Conservation (phyloP, 1,139 yeast species). For the Petasospora rhodanensis region DNA sequence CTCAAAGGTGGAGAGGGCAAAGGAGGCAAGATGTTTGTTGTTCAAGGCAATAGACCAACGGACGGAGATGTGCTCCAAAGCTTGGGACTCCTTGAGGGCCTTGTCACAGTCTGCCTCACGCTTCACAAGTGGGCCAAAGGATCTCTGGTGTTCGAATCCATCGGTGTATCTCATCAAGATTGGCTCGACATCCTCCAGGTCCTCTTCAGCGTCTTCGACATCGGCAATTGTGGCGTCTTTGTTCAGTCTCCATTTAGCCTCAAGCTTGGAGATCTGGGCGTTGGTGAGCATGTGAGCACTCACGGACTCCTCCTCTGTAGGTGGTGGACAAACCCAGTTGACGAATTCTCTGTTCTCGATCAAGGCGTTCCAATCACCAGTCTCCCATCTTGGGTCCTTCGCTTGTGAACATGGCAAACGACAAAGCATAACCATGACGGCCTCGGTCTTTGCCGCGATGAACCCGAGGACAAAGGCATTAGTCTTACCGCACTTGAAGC, state of each 20-base stretch:
- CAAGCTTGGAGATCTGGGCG: slow-evolving; percentile 68
- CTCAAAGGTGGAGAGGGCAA: slow-evolving; percentile 64
- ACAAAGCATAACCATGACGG: slow-evolving; percentile 83
- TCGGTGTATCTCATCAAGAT: slow-evolving; percentile 74
- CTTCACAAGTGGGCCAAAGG: slow-evolving; percentile 80
- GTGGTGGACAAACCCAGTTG: slow-evolving; percentile 75
- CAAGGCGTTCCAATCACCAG: slow-evolving; percentile 82
- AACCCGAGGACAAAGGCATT: slow-evolving; percentile 83
- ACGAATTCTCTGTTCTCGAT: slow-evolving; percentile 76
- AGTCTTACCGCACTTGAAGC: slow-evolving; percentile 84
- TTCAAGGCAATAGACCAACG: slow-evolving; percentile 71
- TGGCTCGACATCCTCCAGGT: slow-evolving; percentile 57
- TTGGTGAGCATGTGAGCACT: slow-evolving; percentile 53
- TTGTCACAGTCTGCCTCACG: slow-evolving; percentile 79
- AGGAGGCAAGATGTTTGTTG: slow-evolving; percentile 64
- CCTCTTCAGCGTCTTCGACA: slow-evolving; percentile 45
- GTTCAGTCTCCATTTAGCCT: slow-evolving; percentile 76
- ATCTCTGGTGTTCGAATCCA: slow-evolving; percentile 80
- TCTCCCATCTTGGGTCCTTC: slow-evolving; percentile 78
- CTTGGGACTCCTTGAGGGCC: slow-evolving; percentile 71
- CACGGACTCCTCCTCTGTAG: slow-evolving; percentile 59
- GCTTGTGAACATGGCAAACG: slow-evolving; percentile 85
- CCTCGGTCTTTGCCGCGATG: slow-evolving; percentile 82
- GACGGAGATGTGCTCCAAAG: slow-evolving; percentile 68
- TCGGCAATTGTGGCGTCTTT: slow-evolving; percentile 66